Conservation (phyloP, 1,139 yeast species). For the Pichia sp. region DNA sequence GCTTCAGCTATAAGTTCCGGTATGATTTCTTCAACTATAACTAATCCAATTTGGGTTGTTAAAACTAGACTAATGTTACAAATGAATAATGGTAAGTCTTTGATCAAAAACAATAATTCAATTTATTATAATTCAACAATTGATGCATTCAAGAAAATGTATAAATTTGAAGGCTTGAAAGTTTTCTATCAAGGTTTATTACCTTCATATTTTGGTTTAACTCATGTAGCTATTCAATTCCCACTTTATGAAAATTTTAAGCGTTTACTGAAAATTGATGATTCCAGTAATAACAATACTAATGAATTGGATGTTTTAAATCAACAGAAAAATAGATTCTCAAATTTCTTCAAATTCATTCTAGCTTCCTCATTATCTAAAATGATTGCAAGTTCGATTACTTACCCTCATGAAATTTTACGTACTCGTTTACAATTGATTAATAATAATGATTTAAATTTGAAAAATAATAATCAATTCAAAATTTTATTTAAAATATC, state of each 20-base stretch:
- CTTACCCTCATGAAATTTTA: conserved; percentile 94
- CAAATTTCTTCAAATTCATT: conserved; percentile 42
- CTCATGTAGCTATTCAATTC: conserved; percentile 95
- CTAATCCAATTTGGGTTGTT: conserved; percentile 97
- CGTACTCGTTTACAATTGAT: conserved; percentile 81
- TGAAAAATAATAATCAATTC: conserved; percentile 15
- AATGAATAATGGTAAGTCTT: conserved; percentile 42
- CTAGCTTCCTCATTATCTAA: conserved; percentile 77
- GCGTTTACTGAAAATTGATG: conserved; percentile 38
- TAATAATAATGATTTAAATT: conserved; percentile 10
- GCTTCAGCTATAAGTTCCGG: conserved; percentile 88
- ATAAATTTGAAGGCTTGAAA: conserved; percentile 63
- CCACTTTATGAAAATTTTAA: conserved; percentile 90
- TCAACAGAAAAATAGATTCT: conserved; percentile 2
- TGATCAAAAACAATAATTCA: conserved; percentile 21
- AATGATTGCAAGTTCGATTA: conserved; percentile 80
- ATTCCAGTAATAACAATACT: conserved; percentile 25
- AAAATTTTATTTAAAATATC: conserved; percentile 39
- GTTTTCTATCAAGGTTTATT: conserved; percentile 89
- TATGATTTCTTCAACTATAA: conserved; percentile 72
- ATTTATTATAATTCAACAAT: conserved; percentile 66
- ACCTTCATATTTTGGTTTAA: conserved; percentile 83
- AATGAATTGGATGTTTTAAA: conserved; percentile 16
- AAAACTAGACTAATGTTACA: conserved; percentile 92
- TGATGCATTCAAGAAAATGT: conserved; percentile 80